Percentiles rank a stretch among this genome's conserved stretches.
Evolutionary conservation across 2,329 filamentous ascomycete genomes (phyloP).

Genomic region (Ophiostoma piceae): DNA sequence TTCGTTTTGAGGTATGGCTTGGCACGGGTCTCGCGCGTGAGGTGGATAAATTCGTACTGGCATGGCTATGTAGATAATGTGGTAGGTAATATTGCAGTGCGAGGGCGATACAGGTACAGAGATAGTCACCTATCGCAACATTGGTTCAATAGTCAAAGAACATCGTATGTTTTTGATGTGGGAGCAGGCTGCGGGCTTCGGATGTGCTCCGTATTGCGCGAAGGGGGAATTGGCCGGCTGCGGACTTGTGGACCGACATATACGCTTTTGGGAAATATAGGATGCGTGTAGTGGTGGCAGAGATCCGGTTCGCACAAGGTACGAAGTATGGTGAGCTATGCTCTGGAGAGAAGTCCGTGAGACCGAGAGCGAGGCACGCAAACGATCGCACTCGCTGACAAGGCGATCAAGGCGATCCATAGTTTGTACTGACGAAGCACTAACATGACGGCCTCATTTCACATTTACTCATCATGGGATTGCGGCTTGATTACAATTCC

Average conservation of each 20-base stretch:
- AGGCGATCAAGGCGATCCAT: not conserved
- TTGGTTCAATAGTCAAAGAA: not conserved
- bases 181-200: not conserved
- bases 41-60: no score
- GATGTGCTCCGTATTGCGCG: not conserved
- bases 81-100: not conserved
- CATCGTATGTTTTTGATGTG: not conserved
- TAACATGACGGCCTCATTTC: no score
- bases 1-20: no score
- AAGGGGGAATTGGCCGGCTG: not conserved
- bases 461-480: not conserved
- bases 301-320: not conserved
- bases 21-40: no score
- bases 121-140: not conserved
- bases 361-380: no score
- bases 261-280: not conserved
- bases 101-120: no score
- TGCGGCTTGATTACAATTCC: not conserved
- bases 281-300: not conserved
- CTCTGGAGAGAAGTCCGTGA: not conserved
- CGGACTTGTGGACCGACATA: not conserved
- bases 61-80: no score
- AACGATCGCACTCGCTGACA: not conserved
- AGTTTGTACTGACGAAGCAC: not conserved
- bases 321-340: not conserved